phyloP scores from a whole-genome alignment of 371 early-diverging fungal genomes.

The Lichtheimia hyalospora region DNA sequence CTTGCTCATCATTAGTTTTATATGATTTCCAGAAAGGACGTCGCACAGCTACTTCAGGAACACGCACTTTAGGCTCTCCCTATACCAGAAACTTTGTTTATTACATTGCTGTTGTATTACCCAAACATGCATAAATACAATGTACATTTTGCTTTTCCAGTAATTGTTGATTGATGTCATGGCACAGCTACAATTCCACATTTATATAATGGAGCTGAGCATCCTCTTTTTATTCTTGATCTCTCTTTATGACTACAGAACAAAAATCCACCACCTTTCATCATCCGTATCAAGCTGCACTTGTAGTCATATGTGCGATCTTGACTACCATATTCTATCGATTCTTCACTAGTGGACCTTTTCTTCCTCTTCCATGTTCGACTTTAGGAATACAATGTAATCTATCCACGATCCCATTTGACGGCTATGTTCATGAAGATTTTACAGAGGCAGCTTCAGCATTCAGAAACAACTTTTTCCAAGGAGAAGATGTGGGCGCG shows the following conservation, averaged over 20 bases:
- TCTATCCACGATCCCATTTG: slow-evolving; percentile 10
- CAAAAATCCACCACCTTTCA: too few species aligned
- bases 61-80: neutral
- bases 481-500: slow-evolving; percentile 53
- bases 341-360: neutral
- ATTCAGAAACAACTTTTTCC: slow-evolving; percentile 29
- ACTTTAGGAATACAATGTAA: neutral
- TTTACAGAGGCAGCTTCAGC: slow-evolving; percentile 27
- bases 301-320: too few species aligned
- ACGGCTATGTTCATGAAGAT: slow-evolving; percentile 26
- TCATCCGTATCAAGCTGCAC: too few species aligned
- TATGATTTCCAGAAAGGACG: slow-evolving; percentile 4
- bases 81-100: neutral
- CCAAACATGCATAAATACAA: too few species aligned
- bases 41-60: slow-evolving; percentile 8
- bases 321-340: neutral
- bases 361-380: slow-evolving; percentile 9
- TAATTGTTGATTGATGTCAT: too few species aligned
- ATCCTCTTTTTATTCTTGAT: too few species aligned
- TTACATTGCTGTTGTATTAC: too few species aligned
- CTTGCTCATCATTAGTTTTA: neutral
- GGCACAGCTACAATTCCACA: too few species aligned
- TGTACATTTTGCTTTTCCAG: too few species aligned
- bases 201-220: too few species aligned
- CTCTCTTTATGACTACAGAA: too few species aligned